Base-by-base conservation (phyloP, 306 rosid genomes). In the Ziziphus jujuba region DNA sequence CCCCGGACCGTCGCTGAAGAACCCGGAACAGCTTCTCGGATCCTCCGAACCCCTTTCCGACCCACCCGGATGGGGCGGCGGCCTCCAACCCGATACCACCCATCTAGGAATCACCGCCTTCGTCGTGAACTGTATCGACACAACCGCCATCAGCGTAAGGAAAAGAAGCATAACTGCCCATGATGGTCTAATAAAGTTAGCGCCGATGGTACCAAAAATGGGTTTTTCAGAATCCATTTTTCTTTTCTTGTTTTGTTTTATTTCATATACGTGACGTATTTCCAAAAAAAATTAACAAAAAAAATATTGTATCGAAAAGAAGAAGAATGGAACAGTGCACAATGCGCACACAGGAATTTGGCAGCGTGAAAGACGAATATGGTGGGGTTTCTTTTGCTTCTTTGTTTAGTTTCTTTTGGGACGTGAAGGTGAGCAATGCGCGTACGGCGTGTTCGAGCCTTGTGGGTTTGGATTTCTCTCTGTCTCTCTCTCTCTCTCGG, bases 181-280 rank as follows among this genome's bases (percentile, higher is more conserved):
- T 6, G 95, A 61, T 12, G 87, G 86, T 19, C 72, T 69, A 52
- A 67, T 53, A 8, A 58, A 63, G 61, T 58, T 44, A 9, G 79
- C 72, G 0, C 62, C 6, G 16, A 81, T 3, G 1, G 59, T 13
- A 58, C 22, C 60, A 14, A 71, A 57, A 24, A 60, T 56, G 11
- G 75, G 25, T 59, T 87, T 85, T 0, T 82, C 90, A 3, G 85
- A 77, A 72, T 82, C 87, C 96, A 84, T 89, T 16, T 19, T 54
- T 4, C 33, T 28, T 28, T 28, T 28, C 4, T 28, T 28, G 33
- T 28, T 28, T 28, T 4, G 4, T 28, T 22, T 45, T 35, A 50
- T 75, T 50, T 77, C 34, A 50, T 75, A 56, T 75, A 66, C 72
- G 61, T 56, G 72, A 13, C 8, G n/a, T n/a, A n/a, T n/a, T n/a